These are phyloP conservation scores for Aspergillus pseudoterreus DNA, from an alignment of 2,329 filamentous ascomycete species.

Conservation along the genomic window DNA sequence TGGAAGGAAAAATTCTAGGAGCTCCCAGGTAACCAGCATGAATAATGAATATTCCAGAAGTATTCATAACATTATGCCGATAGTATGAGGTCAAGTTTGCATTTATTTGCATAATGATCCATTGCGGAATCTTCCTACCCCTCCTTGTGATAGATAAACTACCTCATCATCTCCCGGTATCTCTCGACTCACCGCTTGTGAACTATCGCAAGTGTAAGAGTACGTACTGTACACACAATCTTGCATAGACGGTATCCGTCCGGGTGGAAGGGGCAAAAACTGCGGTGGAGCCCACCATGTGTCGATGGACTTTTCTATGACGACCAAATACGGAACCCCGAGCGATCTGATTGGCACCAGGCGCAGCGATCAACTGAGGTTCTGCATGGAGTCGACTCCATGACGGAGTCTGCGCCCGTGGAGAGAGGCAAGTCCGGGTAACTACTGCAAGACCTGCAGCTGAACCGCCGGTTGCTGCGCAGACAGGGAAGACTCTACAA, in stretches of 20 bases:
- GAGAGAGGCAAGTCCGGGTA: conserved; percentile 17
- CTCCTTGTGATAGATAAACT: conserved; percentile 2
- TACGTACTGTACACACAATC: not conserved
- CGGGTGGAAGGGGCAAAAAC: conserved; percentile 16
- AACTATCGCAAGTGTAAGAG: not conserved
- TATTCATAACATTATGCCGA: no score
- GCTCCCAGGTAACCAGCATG: not conserved
- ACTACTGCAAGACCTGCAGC: conserved; percentile 1
- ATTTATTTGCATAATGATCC: no score
- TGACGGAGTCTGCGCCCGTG: conserved; percentile 6
- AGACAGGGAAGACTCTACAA: not conserved
- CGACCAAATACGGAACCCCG: conserved; percentile 11
- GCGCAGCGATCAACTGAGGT: conserved; percentile 18
- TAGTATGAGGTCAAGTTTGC: no score
- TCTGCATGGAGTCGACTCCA: conserved; percentile 16
- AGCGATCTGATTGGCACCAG: conserved; percentile 13
- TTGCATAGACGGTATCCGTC: not conserved
- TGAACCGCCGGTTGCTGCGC: conserved; percentile 14
- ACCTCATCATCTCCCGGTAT: no score
- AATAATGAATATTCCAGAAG: not conserved
- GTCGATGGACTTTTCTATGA: conserved; percentile 14
- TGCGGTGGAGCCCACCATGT: conserved; percentile 22
- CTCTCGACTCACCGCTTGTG: not conserved
- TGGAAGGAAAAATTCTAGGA: not conserved
- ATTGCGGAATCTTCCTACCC: not conserved